Base-by-base conservation (phyloP, 2,329 filamentous ascomycete genomes). In the Sarocladium kiliense region DNA sequence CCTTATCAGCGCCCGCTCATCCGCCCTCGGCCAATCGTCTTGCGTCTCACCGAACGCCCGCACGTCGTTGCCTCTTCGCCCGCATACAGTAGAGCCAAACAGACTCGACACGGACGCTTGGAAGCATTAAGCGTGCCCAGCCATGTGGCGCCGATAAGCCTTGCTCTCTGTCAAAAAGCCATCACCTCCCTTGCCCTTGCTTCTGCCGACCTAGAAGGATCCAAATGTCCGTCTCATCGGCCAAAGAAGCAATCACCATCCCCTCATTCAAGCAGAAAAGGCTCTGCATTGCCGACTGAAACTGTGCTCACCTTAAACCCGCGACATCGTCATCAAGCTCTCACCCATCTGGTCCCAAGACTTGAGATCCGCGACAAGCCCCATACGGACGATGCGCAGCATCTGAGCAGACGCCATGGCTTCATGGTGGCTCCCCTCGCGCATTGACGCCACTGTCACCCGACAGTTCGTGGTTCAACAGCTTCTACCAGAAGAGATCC, bases 341-440 rank as follows among this genome's bases (percentile, higher is more conserved):
- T 47, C 11, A 47, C 23, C 4, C 19, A 44, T 11, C 21, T 18
- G 9, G 21, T 12, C 16, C n/a, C 19, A 21, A 44, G 7, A 21
- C 10, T 18, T 7, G 23, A 18, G 18, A 10, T 25, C 21, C 21
- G 41, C 41, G 14, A 32, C n/a, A 49, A 32, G 26, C 44, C 26
- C 3, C 44, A 14, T n/a, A 14, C 27, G 36, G 30, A 51, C 9
- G 30, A 51, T 54, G 25, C 53, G 18, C 27, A 45, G 25, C 53
- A 42, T 18, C 37, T 42, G 27, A 45, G 53, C 21, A 54, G 36
- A 54, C 16, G 64, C 58, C 58, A 68, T 68, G 65, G 60, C 59
- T 54, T 74, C 84, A 68, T 90, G 87, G 86, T 91, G 87, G 87
- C 86, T 88, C 66, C 76, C 84, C 56, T 79, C 84, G 60, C 79